phyloP scores from a whole-genome alignment of 108 stramenopile species.

The Conticribra guillardii region DNA sequence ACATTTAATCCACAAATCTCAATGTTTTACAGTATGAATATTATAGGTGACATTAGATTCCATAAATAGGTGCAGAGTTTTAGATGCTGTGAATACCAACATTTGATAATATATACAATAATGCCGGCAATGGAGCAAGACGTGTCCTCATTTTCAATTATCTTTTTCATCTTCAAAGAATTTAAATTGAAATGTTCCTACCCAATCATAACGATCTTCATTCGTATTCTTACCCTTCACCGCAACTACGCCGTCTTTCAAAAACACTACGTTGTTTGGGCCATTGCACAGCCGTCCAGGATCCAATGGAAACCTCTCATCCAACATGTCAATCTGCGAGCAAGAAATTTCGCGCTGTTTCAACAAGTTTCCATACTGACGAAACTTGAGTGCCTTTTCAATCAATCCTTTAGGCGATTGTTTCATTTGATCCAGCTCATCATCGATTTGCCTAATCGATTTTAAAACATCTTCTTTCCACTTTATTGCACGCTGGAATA shows the following conservation, averaged over 20 bases:
- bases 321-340: conserved; percentile 22
- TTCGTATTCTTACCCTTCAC: conserved; percentile 40
- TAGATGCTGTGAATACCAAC: no score
- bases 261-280: conserved; percentile 42
- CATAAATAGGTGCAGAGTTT: no score
- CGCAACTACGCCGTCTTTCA: conserved; percentile 40
- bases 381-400: conserved; percentile 19
- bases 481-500: conserved; percentile 2
- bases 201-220: conserved; percentile 50
- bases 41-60: no score
- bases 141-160: no score
- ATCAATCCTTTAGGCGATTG: conserved; percentile 2
- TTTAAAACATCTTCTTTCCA: conserved; percentile 1
- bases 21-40: no score
- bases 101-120: no score
- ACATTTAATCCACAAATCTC: no score
- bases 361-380: conserved; percentile 12
- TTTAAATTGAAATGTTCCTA: conserved; percentile 37
- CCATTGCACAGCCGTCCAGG: conserved; percentile 14
- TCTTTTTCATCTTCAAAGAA: no score
- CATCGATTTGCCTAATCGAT: conserved; percentile 10
- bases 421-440: conserved; percentile 12
- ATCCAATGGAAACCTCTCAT: conserved; percentile 32
- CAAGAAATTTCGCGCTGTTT: conserved; percentile 12
- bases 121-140: no score